phyloP scores from a whole-genome alignment of 1,284 basidiomycete species.

The Leccinum solheimii region DNA sequence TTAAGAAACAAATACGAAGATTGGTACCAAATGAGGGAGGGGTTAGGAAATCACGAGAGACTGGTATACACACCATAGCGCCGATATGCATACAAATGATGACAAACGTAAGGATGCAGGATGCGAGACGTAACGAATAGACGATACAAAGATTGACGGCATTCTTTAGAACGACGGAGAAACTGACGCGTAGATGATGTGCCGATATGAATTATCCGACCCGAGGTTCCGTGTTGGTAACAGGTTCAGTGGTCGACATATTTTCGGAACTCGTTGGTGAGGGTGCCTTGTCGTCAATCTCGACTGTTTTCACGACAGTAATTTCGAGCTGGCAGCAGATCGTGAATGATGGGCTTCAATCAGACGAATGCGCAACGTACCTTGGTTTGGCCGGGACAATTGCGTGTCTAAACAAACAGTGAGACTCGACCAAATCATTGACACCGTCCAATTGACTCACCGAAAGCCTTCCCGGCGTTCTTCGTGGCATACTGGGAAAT shows the following conservation, averaged over 20 bases:
- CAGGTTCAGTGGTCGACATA: slow-evolving; percentile 1
- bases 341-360: not conserved
- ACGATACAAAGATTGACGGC: not conserved
- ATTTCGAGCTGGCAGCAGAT: slow-evolving; percentile 27
- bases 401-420: slow-evolving; percentile 8
- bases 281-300: slow-evolving; percentile 17
- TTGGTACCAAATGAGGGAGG: not conserved
- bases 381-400: slow-evolving; percentile 15
- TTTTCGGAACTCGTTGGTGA: not conserved
- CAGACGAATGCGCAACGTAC: slow-evolving; percentile 7
- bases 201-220: not conserved
- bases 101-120: not conserved
- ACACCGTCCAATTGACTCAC: slow-evolving; percentile 13
- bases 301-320: slow-evolving; percentile 31
- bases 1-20: not conserved
- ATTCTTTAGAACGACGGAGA: not conserved
- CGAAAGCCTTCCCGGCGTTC: slow-evolving; percentile 5
- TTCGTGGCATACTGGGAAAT: slow-evolving; percentile 18
- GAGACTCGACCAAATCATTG: not conserved
- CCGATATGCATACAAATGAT: not conserved
- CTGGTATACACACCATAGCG: not conserved
- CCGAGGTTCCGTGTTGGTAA: not conserved
- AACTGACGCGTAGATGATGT: not conserved
- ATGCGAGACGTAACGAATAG: not conserved
- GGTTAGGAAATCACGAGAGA: not conserved